A percentile compares a stretch with the other conserved stretches of the same genome.
Conservation (phyloP, 192 early-diverging fungal genomes). For the Gonapodya prolifera region DNA sequence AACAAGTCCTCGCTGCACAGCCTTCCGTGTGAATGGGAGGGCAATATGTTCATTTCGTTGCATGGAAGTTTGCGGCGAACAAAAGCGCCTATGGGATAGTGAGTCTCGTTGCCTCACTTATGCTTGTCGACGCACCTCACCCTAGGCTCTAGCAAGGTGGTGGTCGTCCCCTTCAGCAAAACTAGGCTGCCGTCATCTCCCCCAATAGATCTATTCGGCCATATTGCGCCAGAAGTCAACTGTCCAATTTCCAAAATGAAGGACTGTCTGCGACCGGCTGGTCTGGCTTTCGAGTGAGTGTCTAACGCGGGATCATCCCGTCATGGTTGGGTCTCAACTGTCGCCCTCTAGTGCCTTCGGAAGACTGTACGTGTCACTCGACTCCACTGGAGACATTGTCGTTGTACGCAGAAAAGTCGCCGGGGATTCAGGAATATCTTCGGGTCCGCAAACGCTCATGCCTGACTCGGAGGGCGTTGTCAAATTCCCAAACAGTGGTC, state of each 20-base stretch:
- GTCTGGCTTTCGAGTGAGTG: background rate
- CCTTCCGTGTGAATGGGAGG: background rate
- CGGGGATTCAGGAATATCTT: background rate
- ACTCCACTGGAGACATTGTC: background rate
- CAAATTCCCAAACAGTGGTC: no score
- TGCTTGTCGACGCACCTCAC: background rate
- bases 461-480: background rate
- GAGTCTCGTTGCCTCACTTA: background rate
- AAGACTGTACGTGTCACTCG: background rate
- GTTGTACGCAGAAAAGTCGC: background rate
- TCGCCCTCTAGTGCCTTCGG: background rate
- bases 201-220: background rate
- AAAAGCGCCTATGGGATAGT: background rate
- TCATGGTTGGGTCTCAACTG: no score
- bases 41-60: background rate
- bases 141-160: background rate
- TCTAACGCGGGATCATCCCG: no score
- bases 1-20: background rate
- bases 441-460: background rate
- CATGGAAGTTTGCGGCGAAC: background rate
- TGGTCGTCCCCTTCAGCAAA: background rate
- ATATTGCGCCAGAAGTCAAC: background rate
- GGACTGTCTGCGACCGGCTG: background rate
- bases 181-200: background rate
- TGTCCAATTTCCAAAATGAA: background rate